Conservation (phyloP, 2,329 filamentous ascomycete species). For the Paraconiothyrium sp. region DNA sequence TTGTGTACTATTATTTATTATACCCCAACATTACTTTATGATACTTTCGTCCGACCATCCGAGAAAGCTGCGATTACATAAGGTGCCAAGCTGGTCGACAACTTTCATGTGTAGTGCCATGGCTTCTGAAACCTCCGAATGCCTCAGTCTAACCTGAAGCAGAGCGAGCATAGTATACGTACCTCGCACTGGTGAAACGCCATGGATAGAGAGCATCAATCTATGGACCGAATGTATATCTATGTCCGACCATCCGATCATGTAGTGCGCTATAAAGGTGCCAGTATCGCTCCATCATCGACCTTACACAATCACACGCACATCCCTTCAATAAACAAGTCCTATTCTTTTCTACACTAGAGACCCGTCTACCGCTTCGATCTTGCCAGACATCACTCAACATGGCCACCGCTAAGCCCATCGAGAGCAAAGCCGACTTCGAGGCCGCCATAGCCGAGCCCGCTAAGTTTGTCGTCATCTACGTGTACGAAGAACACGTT, state of each 20-base stretch:
- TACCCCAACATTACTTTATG: neutral
- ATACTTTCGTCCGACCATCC: neutral
- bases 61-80: neutral
- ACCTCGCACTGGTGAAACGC: neutral
- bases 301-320: neutral
- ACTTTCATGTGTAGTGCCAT: neutral
- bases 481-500: neutral
- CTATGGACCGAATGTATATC: neutral
- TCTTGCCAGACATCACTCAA: neutral
- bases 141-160: neutral
- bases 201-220: neutral
- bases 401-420: neutral
- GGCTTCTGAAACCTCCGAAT: neutral
- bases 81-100: conserved; percentile 1
- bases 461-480: neutral
- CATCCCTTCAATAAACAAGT: neutral
- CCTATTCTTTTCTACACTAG: too few species aligned
- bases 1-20: neutral
- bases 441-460: neutral
- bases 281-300: neutral
- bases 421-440: neutral
- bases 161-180: neutral
- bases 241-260: too few species aligned
- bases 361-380: neutral
- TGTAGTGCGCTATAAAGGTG: neutral